phyloP scores from a whole-genome alignment of 345 rosid species.

The Clarkia xantiana region DNA sequence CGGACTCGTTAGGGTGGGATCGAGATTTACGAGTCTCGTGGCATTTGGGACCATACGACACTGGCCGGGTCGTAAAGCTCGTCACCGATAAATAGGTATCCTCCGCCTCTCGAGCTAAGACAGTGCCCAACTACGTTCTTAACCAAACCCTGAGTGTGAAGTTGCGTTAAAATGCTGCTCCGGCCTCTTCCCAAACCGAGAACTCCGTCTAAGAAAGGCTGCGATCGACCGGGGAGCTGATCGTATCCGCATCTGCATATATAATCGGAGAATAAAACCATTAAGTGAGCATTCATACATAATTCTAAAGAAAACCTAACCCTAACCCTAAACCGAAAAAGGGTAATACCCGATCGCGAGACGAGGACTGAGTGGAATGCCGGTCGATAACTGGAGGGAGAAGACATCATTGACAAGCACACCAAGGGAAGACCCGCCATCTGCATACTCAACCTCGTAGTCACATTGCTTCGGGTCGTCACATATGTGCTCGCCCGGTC shows the following conservation, averaged over 20 bases:
- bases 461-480: conserved; percentile 63
- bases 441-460: conserved; percentile 84
- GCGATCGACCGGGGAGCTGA: conserved; percentile 49
- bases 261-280: neutral
- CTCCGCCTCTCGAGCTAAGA: conserved; percentile 66
- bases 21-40: conserved; percentile 32
- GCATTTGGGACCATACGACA: conserved; percentile 68
- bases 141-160: conserved; percentile 47
- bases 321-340: neutral
- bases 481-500: conserved; percentile 33
- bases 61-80: conserved; percentile 55
- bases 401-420: conserved; percentile 73
- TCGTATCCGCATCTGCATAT: conserved; percentile 73
- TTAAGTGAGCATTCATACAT: too few species aligned
- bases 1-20: neutral
- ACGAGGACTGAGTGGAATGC: conserved; percentile 40
- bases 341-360: conserved; percentile 57
- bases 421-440: conserved; percentile 85
- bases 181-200: conserved; percentile 94
- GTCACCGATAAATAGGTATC: conserved; percentile 75
- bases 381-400: conserved; percentile 44
- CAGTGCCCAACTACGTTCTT: conserved; percentile 78
- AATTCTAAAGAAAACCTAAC: too few species aligned
- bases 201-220: conserved; percentile 80
- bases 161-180: conserved; percentile 72